phyloP scores from a whole-genome alignment of 1,139 yeast genomes.

The Hyphopichia khmerensis region DNA sequence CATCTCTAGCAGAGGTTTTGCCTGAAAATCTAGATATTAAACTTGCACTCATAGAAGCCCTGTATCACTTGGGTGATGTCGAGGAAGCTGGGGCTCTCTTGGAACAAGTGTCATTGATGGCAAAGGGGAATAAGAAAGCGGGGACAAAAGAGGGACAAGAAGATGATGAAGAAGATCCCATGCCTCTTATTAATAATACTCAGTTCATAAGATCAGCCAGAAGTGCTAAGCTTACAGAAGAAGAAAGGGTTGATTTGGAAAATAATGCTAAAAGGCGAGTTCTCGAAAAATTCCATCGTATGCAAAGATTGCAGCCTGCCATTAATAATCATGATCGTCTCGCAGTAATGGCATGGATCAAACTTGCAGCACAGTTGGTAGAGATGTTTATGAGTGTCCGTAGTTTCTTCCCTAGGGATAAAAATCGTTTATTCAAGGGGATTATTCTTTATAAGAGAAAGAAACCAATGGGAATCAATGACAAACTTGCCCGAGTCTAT shows the following conservation, averaged over 20 bases:
- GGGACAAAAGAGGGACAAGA: constrained; percentile 7
- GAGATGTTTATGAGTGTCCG: constrained; percentile 78
- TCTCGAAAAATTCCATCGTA: constrained; percentile 60
- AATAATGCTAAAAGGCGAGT: constrained; percentile 60
- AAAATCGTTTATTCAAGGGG: constrained; percentile 67
- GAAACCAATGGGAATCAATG: constrained; percentile 64
- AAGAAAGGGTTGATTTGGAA: constrained; percentile 59
- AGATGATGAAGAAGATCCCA: constrained; percentile 13
- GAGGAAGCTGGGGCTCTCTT: constrained; percentile 60
- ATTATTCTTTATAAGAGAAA: constrained; percentile 62
- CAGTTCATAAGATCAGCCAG: not conserved
- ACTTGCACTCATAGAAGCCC: constrained; percentile 78
- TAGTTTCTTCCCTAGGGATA: constrained; percentile 75
- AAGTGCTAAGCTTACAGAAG: constrained; percentile 37
- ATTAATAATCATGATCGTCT: constrained; percentile 53
- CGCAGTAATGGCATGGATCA: constrained; percentile 79
- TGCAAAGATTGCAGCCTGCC: constrained; percentile 58
- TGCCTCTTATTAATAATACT: constrained; percentile 4
- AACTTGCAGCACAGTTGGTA: constrained; percentile 76
- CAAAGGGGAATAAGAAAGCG: constrained; percentile 17
- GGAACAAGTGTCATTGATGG: constrained; percentile 41
- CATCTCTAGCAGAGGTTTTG: constrained; percentile 53
- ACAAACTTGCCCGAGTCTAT: constrained; percentile 66
- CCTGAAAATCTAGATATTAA: constrained; percentile 71
- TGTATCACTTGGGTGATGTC: constrained; percentile 67